Evolutionary conservation across 1,139 yeast genomes (phyloP), one percentile per base, ranked within the genome.

Genomic region (Wickerhamomyces sp.): DNA sequence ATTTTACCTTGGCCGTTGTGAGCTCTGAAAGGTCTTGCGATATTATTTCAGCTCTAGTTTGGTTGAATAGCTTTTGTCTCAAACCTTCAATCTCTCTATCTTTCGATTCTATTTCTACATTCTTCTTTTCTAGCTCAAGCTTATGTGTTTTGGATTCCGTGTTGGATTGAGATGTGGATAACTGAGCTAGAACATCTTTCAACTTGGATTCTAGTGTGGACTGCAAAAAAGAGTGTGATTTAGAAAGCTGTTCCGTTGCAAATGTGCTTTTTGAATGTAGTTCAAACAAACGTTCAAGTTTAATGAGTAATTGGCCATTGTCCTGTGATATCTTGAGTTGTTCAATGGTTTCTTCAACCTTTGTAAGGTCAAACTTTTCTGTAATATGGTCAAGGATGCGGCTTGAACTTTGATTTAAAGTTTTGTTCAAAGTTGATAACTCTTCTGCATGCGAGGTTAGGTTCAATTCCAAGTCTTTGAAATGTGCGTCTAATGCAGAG

Each of bases 81-180:
- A 52, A 37, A 6, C 39, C 38, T 4, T 23, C 36, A 18, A 52
- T 50, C 28, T 46, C 45, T 24, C 42, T 37, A 25, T 45, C 47
- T 24, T 44, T 51, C 32, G 30, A 27, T 28, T 42, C 30, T 10
- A 41, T 8, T 26, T 43, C 37, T 7, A 38, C 22, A 15, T 39
- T 40, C 39, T 39, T 31, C 18, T 30, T 41, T 31, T 34, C 44
- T 26, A 25, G 23, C 6, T 31, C 36, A 21, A 23, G 12, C 15
- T 23, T 23, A 11, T 16, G 20, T 21, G 13, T 18, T 32, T 28
- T 14, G 27, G 22, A n/a, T n/a, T n/a, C n/a, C n/a, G n/a, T n/a
- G n/a, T n/a, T n/a, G n/a, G n/a, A n/a, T n/a, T n/a, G n/a, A n/a
- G n/a, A n/a, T n/a, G n/a, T n/a, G n/a, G n/a, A n/a, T n/a, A n/a